phyloP scores from a whole-genome alignment of 352 stramenopile species.

The Phytophthora boehmeriae region DNA sequence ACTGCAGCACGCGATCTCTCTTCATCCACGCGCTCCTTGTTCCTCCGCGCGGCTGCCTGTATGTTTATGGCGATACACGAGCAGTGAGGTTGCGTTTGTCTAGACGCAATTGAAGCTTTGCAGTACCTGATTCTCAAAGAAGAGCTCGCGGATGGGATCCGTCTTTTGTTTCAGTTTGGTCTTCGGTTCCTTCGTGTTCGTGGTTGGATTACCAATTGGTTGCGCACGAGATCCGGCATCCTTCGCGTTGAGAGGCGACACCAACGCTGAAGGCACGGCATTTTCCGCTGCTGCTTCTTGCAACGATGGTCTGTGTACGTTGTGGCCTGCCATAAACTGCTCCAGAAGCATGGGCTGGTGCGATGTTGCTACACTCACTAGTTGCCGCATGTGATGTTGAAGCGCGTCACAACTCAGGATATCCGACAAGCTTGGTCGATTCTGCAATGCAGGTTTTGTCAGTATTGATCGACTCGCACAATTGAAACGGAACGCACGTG shows the following conservation, averaged over 20 bases:
- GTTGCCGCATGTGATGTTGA: constrained; percentile 34
- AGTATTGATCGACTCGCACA: background rate
- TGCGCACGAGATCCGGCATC: too few relatives aligned
- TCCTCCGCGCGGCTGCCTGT: constrained; percentile 55
- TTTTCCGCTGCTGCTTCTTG: constrained; percentile 3
- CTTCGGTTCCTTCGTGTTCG: background rate
- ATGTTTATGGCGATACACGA: background rate
- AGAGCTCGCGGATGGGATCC: constrained; percentile 46
- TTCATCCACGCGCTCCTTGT: constrained; percentile 59
- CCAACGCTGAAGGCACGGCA: background rate
- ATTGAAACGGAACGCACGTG: constrained; percentile 14
- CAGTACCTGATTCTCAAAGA: constrained; percentile 78
- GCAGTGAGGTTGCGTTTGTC: background rate
- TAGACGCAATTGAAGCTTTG: too few relatives aligned
- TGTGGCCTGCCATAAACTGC: constrained; percentile 15
- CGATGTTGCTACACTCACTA: constrained; percentile 37
- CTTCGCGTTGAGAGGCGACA: constrained; percentile 1
- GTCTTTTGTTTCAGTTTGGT: background rate
- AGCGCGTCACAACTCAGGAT: constrained; percentile 34
- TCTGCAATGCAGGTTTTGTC: constrained; percentile 11
- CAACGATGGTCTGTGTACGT: background rate
- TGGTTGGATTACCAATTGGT: background rate
- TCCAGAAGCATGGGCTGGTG: constrained; percentile 37
- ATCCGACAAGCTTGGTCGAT: constrained; percentile 25
- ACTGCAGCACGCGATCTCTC: constrained; percentile 35